Conservation (phyloP, 106 monocot species). For the Dioscorea zingiberensis region DNA sequence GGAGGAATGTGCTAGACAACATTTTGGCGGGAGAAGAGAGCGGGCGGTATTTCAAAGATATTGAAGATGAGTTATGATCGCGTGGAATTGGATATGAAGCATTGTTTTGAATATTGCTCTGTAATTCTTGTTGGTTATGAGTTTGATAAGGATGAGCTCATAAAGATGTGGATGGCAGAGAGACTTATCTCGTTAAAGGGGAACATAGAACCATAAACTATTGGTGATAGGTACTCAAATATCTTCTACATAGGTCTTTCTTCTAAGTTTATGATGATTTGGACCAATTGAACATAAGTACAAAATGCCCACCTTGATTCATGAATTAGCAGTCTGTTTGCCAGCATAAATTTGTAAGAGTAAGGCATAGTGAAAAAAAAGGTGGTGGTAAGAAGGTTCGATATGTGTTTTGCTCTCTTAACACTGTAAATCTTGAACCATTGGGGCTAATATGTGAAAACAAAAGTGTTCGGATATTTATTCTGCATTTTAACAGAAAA, state of each 20-base stretch:
- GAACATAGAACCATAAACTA: conserved; percentile 7
- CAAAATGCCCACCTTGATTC: conserved; percentile 37
- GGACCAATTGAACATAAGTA: conserved; percentile 7
- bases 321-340: conserved; percentile 40
- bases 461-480: conserved; percentile 13
- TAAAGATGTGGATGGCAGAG: conserved; percentile 47
- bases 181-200: conserved; percentile 22
- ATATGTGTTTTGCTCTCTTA: conserved; percentile 11
- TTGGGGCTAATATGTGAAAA: conserved; percentile 7
- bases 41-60: background rate
- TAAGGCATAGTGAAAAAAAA: conserved; percentile 3
- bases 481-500: conserved; percentile 2
- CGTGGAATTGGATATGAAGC: conserved; percentile 40
- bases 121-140: conserved; percentile 33
- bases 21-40: conserved; percentile 16
- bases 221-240: conserved; percentile 23
- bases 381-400: background rate
- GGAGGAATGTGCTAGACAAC: conserved; percentile 26
- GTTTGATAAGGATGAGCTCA: conserved; percentile 34
- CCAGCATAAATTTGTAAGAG: background rate
- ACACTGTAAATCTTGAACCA: background rate
- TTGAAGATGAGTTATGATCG: conserved; percentile 40
- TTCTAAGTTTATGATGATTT: conserved; percentile 23
- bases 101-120: conserved; percentile 42
- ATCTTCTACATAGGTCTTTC: conserved; percentile 33